Evolutionary conservation across 768 basidiomycete species (phyloP).

Genomic region (Boletus edulis): DNA sequence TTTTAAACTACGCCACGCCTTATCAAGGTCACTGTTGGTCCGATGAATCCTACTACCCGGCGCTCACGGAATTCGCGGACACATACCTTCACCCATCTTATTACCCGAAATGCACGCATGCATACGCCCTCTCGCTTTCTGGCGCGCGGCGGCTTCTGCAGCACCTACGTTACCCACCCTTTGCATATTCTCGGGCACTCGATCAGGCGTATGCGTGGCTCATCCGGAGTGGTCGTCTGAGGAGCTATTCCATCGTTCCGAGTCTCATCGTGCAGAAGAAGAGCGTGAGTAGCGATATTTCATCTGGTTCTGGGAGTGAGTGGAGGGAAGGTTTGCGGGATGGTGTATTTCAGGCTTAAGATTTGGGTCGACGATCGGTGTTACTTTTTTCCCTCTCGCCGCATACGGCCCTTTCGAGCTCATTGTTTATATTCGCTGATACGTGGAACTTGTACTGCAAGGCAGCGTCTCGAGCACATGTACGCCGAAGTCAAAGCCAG

Average conservation of each 20-base stretch:
- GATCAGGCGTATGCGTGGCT: slow-evolving; percentile 76
- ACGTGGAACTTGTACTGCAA: no score
- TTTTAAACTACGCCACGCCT: not conserved
- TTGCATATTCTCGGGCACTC: slow-evolving; percentile 75
- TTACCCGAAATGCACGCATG: slow-evolving; percentile 71
- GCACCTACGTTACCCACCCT: slow-evolving; percentile 58
- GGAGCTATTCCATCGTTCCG: slow-evolving; percentile 63
- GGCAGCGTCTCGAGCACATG: no score
- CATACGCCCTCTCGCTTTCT: slow-evolving; percentile 56
- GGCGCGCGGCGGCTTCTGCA: slow-evolving; percentile 63
- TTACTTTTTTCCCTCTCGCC: no score
- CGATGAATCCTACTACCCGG: slow-evolving; percentile 51
- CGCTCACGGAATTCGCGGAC: slow-evolving; percentile 27
- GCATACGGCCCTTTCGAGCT: no score
- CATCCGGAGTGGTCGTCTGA: slow-evolving; percentile 51
- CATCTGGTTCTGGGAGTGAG: slow-evolving; percentile 43
- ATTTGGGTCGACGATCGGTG: no score
- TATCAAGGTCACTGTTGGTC: slow-evolving; percentile 77
- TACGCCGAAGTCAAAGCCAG: no score
- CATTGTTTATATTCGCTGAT: no score
- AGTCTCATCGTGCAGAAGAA: slow-evolving; percentile 69
- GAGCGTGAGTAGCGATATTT: slow-evolving; percentile 53
- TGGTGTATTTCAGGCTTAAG: slow-evolving; percentile 41
- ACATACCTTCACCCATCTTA: slow-evolving; percentile 53
- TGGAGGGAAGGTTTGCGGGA: slow-evolving; percentile 54